These are phyloP conservation scores for Agaricales sp. DNA, from an alignment of 1,284 basidiomycete genomes.

Conservation along the genomic window DNA sequence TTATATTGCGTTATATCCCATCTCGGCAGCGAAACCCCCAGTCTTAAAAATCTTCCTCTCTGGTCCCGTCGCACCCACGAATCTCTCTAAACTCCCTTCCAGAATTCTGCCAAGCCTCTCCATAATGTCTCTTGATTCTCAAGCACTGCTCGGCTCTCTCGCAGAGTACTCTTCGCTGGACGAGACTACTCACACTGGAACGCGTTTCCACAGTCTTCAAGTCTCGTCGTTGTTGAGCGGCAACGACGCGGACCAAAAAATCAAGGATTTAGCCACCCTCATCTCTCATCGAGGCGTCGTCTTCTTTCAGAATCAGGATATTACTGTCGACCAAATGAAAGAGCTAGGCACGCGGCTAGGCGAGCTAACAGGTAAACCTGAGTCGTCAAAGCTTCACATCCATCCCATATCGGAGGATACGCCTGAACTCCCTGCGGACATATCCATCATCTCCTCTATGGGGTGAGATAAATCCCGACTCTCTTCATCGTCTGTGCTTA, in stretches of 20 bases:
- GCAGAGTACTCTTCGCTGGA: conserved; percentile 2
- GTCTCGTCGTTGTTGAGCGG: conserved; percentile 2
- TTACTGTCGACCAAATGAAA: conserved; percentile 34
- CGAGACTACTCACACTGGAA: conserved; percentile 4
- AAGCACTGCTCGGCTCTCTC: conserved; percentile 4
- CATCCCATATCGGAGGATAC: conserved; percentile 54
- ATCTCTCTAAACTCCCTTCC: too few species aligned
- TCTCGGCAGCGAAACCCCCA: too few species aligned
- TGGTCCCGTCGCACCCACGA: too few species aligned
- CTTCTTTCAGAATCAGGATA: conserved; percentile 54
- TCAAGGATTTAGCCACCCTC: conserved; percentile 39
- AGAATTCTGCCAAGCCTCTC: background rate
- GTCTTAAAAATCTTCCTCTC: too few species aligned
- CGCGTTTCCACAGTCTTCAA: conserved; percentile 3
- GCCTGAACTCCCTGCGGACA: conserved; percentile 36
- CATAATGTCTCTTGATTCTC: background rate
- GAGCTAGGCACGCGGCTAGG: conserved; percentile 39
- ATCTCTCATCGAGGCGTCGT: conserved; percentile 64
- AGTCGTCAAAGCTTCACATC: conserved; percentile 43
- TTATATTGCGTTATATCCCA: too few species aligned
- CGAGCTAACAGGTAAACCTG: conserved; percentile 45
- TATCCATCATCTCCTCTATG: conserved; percentile 35
- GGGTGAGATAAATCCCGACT: conserved; percentile 16
- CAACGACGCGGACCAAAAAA: conserved; percentile 28
- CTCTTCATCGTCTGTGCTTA: conserved; percentile 1